Evolutionary conservation across 129 eudicot genomes (phyloP).

Genomic region (Pseudognaphalium luteoalbum): DNA sequence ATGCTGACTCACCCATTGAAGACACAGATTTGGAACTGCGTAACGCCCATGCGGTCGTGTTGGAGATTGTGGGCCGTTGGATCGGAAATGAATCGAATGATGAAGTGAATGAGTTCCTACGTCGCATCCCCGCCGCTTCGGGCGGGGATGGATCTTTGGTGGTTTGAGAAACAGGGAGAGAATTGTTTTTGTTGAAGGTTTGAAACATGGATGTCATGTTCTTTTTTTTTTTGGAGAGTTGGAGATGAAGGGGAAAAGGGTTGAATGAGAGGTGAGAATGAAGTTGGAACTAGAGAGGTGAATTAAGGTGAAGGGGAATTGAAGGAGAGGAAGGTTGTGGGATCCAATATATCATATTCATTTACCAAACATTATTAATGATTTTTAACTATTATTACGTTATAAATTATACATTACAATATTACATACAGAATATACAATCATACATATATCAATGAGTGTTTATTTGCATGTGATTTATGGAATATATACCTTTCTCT

Average conservation of each 20-base stretch:
- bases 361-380: constrained; percentile 20
- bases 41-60: constrained; percentile 45
- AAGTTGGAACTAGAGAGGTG: neutral
- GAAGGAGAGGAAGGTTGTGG: constrained; percentile 36
- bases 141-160: constrained; percentile 18
- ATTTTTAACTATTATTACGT: no score
- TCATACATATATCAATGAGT: neutral
- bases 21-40: constrained; percentile 75
- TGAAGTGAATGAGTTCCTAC: constrained; percentile 32
- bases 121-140: constrained; percentile 39
- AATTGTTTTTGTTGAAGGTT: constrained; percentile 27
- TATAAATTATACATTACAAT: neutral
- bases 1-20: constrained; percentile 51
- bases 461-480: constrained; percentile 21
- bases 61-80: constrained; percentile 34
- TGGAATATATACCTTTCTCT: neutral
- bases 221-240: neutral
- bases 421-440: neutral
- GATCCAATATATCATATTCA: constrained; percentile 30
- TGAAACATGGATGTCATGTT: constrained; percentile 31
- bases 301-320: constrained; percentile 15
- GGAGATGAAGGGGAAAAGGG: neutral
- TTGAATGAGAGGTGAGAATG: neutral
- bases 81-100: constrained; percentile 60
- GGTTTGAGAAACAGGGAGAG: constrained; percentile 30